Conservation (phyloP, 257 asterid species). For the Lycium ferocissimum region DNA sequence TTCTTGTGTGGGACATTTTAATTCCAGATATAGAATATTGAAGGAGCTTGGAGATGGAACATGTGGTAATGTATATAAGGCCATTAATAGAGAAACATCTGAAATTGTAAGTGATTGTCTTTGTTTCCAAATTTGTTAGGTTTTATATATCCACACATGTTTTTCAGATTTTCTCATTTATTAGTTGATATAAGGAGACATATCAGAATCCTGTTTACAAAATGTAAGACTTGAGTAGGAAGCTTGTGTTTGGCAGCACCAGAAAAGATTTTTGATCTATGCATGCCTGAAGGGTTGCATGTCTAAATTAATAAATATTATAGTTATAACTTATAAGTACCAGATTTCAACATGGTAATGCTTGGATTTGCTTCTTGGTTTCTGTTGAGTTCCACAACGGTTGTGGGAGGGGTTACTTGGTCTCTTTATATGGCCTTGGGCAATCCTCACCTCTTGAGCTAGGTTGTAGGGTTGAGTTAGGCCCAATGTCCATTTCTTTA, state of each 20-base stretch:
- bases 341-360: background rate
- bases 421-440: too few relatives aligned
- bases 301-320: background rate
- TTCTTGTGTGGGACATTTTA: slow-evolving; percentile 32
- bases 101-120: slow-evolving; percentile 71
- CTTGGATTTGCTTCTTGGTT: slow-evolving; percentile 1
- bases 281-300: slow-evolving; percentile 4
- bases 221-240: slow-evolving; percentile 8
- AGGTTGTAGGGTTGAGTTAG: too few relatives aligned
- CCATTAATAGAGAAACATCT: slow-evolving; percentile 70
- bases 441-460: too few relatives aligned
- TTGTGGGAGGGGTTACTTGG: too few relatives aligned
- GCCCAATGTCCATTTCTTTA: too few relatives aligned
- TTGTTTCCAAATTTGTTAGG: background rate
- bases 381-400: background rate
- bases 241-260: background rate
- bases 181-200: background rate
- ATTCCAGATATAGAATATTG: slow-evolving; percentile 74
- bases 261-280: background rate
- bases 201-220: background rate
- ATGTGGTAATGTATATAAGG: slow-evolving; percentile 90
- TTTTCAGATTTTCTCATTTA: background rate
- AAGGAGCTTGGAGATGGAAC: slow-evolving; percentile 94
- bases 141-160: slow-evolving; percentile 15
- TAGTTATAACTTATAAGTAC: background rate